phyloP scores from a whole-genome alignment of 306 rosid genomes.

The Cucumis sativus region Cucumber_9930_V3 NC_026657.2:32669001-32669500 shows the following conservation, averaged over 20 bases:
- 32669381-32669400: slow-evolving; percentile 85
- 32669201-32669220: slow-evolving; percentile 70
- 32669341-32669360: slow-evolving; percentile 72
- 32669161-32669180: slow-evolving; percentile 74
- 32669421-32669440: slow-evolving; percentile 80
- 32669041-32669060: background rate
- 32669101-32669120: slow-evolving; percentile 79
- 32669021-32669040: background rate
- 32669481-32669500: background rate
- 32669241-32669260: slow-evolving; percentile 7
- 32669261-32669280: background rate
- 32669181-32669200: slow-evolving; percentile 76
- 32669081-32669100: slow-evolving; percentile 7
- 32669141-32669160: slow-evolving; percentile 36
- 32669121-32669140: slow-evolving; percentile 65
- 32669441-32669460: slow-evolving; percentile 49
- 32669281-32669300: background rate
- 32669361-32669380: slow-evolving; percentile 81
- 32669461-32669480: slow-evolving; percentile 7
- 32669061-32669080: background rate
- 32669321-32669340: slow-evolving; percentile 67
- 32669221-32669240: slow-evolving; percentile 69
- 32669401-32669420: slow-evolving; percentile 69
- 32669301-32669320: background rate
- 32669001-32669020: background rate